These are phyloP conservation scores for Hymenochaete sp. DNA, from an alignment of 1,284 basidiomycete genomes.

Conservation along the genomic window DNA sequence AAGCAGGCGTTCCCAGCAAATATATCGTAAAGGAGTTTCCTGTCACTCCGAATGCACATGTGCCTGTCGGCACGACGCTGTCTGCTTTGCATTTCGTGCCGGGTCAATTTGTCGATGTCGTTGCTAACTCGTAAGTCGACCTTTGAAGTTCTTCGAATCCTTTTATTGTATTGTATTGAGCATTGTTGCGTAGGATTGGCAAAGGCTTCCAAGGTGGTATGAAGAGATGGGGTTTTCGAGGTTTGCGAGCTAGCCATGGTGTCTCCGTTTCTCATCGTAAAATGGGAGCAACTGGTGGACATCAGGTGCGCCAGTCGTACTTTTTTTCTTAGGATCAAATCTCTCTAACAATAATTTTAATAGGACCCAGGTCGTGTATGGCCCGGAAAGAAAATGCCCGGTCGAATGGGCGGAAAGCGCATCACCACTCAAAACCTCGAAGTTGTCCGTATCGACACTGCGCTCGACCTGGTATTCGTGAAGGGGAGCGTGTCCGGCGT, in stretches of 20 bases:
- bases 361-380: conserved; percentile 92
- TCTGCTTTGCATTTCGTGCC: conserved; percentile 96
- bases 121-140: conserved; percentile 74
- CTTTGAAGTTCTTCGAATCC: conserved; percentile 5
- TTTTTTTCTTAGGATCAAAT: conserved; percentile 8
- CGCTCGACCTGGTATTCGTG: conserved; percentile 84
- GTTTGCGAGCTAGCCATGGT: conserved; percentile 92
- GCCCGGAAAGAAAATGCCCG: conserved; percentile 98
- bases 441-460: conserved; percentile 82
- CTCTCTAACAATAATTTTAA: conserved; percentile 16
- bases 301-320: conserved; percentile 60
- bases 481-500: conserved; percentile 65
- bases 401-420: conserved; percentile 80
- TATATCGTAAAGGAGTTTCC: conserved; percentile 85
- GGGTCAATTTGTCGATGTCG: conserved; percentile 92
- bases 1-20: conserved; percentile 80
- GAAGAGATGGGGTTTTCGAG: conserved; percentile 95
- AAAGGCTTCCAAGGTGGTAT: conserved; percentile 97
- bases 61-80: conserved; percentile 86
- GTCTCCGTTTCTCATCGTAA: conserved; percentile 92
- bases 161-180: conserved; percentile 10
- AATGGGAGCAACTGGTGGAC: conserved; percentile 88
- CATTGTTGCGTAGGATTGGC: conserved; percentile 60
- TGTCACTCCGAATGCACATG: conserved; percentile 80
- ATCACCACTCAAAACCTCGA: conserved; percentile 85